Percentiles rank a stretch among this genome's conserved stretches.
Conservation (phyloP, 768 basidiomycete genomes). For the Pholiota conissans region DNA sequence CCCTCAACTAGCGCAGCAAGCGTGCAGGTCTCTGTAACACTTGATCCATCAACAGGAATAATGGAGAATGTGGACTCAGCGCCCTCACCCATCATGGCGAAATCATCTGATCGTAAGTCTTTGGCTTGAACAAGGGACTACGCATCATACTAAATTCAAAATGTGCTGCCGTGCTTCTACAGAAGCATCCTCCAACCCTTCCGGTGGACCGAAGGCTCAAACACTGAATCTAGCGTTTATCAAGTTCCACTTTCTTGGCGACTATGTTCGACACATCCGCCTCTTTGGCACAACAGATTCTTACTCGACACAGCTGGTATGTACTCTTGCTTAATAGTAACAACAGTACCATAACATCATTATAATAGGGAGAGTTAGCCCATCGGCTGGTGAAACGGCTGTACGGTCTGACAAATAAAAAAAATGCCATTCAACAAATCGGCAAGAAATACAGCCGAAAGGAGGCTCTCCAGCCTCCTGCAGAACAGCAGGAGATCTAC, state of each 20-base stretch:
- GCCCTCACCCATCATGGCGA: no score
- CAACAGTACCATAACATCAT: neutral
- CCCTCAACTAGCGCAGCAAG: no score
- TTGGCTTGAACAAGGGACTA: no score
- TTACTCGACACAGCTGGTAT: constrained; percentile 40
- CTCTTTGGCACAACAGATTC: constrained; percentile 36
- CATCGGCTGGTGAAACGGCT: constrained; percentile 38
- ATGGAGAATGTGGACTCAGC: no score
- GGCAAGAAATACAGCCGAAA: constrained; percentile 9
- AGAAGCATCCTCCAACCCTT: neutral
- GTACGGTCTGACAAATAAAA: constrained; percentile 39
- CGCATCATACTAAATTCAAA: no score
- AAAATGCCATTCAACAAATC: constrained; percentile 28
- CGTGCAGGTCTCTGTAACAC: no score
- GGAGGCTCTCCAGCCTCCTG: neutral
- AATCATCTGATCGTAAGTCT: no score
- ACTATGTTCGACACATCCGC: constrained; percentile 31
- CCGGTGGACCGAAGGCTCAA: constrained; percentile 10
- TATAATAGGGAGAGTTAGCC: constrained; percentile 41
- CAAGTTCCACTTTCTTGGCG: constrained; percentile 39
- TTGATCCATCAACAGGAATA: no score
- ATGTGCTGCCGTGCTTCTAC: no score
- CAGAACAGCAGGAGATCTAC: neutral
- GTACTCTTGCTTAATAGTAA: constrained; percentile 6
- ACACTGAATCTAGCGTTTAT: constrained; percentile 31